A percentile compares a stretch with the other conserved stretches of the same genome.
Conservation (phyloP, 768 basidiomycete species). For the Mrakia blollopis region DNA sequence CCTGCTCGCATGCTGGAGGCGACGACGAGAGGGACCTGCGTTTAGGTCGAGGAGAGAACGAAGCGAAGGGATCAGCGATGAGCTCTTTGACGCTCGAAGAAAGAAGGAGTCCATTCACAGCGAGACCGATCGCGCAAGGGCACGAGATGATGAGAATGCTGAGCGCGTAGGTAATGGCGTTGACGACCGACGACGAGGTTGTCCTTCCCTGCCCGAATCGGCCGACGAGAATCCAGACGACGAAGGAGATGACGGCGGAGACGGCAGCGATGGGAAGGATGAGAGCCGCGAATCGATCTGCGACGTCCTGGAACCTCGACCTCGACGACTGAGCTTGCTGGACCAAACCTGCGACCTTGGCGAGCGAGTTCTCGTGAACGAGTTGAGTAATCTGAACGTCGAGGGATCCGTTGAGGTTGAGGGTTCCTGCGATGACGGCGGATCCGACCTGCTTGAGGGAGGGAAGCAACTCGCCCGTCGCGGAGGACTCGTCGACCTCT, state of each 20-base stretch:
- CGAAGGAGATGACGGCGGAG: constrained; percentile 36
- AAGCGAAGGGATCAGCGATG: neutral
- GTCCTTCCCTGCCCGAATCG: constrained; percentile 40
- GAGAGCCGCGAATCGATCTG: constrained; percentile 20
- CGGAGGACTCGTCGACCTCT: constrained; percentile 49
- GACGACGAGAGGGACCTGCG: constrained; percentile 18
- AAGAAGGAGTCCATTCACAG: neutral
- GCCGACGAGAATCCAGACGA: constrained; percentile 47
- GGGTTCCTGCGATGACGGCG: constrained; percentile 47
- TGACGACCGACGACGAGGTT: constrained; percentile 41
- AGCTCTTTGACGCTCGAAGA: too few species aligned
- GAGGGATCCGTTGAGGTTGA: constrained; percentile 45
- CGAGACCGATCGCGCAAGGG: constrained; percentile 14
- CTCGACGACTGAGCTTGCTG: constrained; percentile 46
- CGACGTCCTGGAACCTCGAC: constrained; percentile 46
- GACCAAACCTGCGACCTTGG: constrained; percentile 46
- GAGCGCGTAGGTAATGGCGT: constrained; percentile 40
- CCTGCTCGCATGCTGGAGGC: neutral
- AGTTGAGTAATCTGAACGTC: constrained; percentile 46
- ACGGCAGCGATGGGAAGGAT: constrained; percentile 1
- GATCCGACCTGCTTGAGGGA: constrained; percentile 45
- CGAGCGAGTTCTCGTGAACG: constrained; percentile 49
- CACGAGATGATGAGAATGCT: constrained; percentile 11
- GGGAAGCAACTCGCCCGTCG: constrained; percentile 49
- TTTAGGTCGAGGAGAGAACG: neutral